Base-by-base conservation (phyloP, 2,329 filamentous ascomycete species). In the Hymenoscyphus infarciens region DNA sequence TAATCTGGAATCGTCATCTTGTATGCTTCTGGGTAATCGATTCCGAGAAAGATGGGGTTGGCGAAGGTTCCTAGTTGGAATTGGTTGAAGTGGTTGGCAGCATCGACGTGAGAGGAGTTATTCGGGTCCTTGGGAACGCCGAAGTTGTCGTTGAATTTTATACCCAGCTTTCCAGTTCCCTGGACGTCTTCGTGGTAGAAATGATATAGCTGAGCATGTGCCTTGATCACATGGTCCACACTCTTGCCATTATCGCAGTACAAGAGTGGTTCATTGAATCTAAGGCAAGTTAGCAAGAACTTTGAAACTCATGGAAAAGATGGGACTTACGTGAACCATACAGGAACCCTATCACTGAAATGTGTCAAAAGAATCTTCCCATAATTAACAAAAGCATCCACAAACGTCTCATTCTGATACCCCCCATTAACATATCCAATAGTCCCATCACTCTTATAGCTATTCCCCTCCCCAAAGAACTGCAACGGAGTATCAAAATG, bases 161-260 rank as follows among this genome's bases (percentile, higher is more conserved):
- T 66, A 0, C 77, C 75, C 3, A 84, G 74, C 61, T 79, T 79
- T 0, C 81, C 82, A 0, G 74, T 78, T 29, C 80, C 82, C 0
- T 78, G 76, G 15, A 85, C 72, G 11, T 80, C 78, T 1, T 83
- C 79, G 31, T 81, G 77, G 71, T 85, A 85, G 70, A 80, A 85
- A 67, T 79, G 76, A 49, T 78, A 81, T 0, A 82, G 73, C 6
- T 75, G 70, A 0, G 81, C 80, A 62, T 83, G 81, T 0, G 81
- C 74, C 64, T 78, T 79, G 65, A 82, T 63, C 11, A 81, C 76
- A 16, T 75, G 22, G 5, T 61, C 31, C 1, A 66, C 25, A 1
- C 58, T 38, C 15, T 19, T 19, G 1, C 39, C 60, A n/a, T 59
- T 60, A 1, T 56, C 27, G 16, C n/a, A 33, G 10, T n/a, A 53